A percentile compares a stretch with the other conserved stretches of the same genome.
These are phyloP conservation scores for Nectriaceae sp. DNA, from an alignment of 2,329 filamentous ascomycete species.

Conservation along the genomic window DNA sequence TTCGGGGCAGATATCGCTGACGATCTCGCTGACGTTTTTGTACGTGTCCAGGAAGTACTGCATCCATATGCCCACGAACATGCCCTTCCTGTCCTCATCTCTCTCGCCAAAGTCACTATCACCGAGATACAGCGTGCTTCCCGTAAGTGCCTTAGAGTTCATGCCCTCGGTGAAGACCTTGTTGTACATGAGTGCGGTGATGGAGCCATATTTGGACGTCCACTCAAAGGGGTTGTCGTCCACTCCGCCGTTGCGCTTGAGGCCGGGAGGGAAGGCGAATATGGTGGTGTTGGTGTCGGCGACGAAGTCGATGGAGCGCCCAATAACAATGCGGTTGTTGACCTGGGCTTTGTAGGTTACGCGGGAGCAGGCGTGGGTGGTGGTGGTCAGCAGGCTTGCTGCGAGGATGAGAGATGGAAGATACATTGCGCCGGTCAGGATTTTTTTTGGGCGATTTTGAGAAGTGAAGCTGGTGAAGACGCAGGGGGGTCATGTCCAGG, in stretches of 20 bases:
- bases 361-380: slow-evolving; percentile 5
- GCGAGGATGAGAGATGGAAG: not conserved
- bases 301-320: slow-evolving; percentile 17
- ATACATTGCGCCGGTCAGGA: slow-evolving; percentile 1
- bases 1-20: not conserved
- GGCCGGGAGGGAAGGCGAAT: slow-evolving; percentile 13
- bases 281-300: slow-evolving; percentile 10
- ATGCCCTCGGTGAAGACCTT: slow-evolving; percentile 14
- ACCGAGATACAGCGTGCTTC: slow-evolving; percentile 21
- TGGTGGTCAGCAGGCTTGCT: slow-evolving; percentile 5
- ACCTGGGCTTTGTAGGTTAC: slow-evolving; percentile 6
- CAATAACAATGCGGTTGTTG: slow-evolving; percentile 5
- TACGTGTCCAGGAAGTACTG: slow-evolving; percentile 22
- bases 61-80: slow-evolving; percentile 17
- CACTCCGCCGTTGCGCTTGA: slow-evolving; percentile 12
- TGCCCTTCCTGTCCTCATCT: slow-evolving; percentile 1
- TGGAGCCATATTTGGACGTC: slow-evolving; percentile 13
- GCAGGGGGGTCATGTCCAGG: too few relatives aligned
- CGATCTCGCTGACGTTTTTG: slow-evolving; percentile 7
- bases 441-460: too few relatives aligned
- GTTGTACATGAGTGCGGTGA: slow-evolving; percentile 17
- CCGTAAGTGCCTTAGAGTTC: slow-evolving; percentile 15
- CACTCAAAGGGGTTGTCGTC: slow-evolving; percentile 13
- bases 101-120: slow-evolving; percentile 20
- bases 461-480: too few relatives aligned